Evolutionary conservation across 768 basidiomycete species (phyloP).

Genomic region (Rhizopogon sp.): DNA sequence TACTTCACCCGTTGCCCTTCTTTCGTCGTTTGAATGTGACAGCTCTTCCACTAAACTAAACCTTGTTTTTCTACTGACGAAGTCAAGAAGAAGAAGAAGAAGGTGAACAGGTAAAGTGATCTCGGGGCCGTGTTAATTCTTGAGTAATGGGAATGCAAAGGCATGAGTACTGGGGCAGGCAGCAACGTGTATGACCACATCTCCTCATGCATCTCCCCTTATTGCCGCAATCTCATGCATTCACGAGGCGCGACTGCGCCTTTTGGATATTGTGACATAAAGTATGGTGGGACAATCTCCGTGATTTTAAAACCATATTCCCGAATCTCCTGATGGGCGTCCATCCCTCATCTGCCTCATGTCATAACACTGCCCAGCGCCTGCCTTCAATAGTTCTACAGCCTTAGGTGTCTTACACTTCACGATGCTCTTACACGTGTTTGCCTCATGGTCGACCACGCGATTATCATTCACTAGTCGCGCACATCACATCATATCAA

Average conservation of each 20-base stretch:
- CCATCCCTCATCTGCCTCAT: too few species aligned
- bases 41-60: too few species aligned
- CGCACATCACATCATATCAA: slow-evolving; percentile 28
- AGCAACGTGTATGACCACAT: background rate
- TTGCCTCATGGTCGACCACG: slow-evolving; percentile 25
- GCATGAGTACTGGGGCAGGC: background rate
- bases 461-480: slow-evolving; percentile 29
- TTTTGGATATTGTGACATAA: background rate
- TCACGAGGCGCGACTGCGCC: background rate
- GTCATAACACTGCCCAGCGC: background rate
- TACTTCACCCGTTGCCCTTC: too few species aligned
- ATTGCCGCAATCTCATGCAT: background rate
- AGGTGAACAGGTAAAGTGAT: background rate
- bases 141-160: background rate
- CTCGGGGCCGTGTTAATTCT: background rate
- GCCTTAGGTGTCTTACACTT: background rate
- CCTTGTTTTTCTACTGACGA: too few species aligned
- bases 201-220: background rate
- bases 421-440: slow-evolving; percentile 21
- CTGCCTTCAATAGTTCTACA: too few species aligned
- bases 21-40: too few species aligned
- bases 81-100: too few species aligned
- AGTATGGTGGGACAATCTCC: background rate
- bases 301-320: background rate
- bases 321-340: background rate